These are phyloP conservation scores for Aspergillus alliaceus DNA, from an alignment of 2,329 filamentous ascomycete genomes.

Conservation along the genomic window DNA sequence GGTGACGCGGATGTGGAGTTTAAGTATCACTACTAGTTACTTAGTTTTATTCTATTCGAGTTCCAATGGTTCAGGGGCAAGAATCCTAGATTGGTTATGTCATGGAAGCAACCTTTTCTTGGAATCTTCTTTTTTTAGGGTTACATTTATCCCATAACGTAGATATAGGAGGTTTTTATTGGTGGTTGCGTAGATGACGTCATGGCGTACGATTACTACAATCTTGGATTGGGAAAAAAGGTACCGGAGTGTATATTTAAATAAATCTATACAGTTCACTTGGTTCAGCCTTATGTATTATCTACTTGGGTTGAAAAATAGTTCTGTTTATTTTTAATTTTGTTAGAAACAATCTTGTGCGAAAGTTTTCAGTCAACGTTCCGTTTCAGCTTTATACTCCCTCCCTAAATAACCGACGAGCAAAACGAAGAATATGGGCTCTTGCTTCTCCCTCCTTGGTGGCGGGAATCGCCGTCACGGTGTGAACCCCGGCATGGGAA, in stretches of 20 bases:
- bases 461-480: not conserved
- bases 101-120: not conserved
- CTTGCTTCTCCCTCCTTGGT: not conserved
- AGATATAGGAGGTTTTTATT: not conserved
- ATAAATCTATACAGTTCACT: too few species aligned
- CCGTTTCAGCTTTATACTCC: too few species aligned
- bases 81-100: not conserved
- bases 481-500: not conserved
- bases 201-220: not conserved
- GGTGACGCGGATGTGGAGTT: constrained; percentile 52
- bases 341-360: too few species aligned
- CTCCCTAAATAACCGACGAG: too few species aligned
- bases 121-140: not conserved
- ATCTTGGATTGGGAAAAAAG: too few species aligned
- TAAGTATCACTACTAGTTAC: constrained; percentile 46
- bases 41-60: too few species aligned
- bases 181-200: not conserved
- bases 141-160: too few species aligned
- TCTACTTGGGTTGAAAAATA: not conserved
- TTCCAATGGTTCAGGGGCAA: not conserved
- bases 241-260: not conserved
- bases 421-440: too few species aligned
- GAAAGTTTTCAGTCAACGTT: too few species aligned
- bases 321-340: too few species aligned
- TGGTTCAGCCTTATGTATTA: not conserved